Evolutionary conservation across 129 eudicot species (phyloP).

Genomic region (Helianthus tuberosus): DNA sequence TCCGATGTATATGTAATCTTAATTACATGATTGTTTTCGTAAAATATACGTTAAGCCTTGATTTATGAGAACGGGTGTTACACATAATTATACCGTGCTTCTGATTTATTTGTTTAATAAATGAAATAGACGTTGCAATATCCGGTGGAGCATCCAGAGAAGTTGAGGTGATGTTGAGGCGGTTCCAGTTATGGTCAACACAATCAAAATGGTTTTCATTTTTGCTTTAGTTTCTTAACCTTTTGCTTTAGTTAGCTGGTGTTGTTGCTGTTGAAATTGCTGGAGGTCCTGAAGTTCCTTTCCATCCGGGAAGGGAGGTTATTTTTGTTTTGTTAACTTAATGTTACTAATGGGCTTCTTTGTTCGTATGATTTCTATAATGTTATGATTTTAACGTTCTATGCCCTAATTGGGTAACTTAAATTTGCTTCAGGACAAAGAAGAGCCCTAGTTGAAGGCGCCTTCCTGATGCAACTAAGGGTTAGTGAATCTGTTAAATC

Average conservation of each 20-base stretch:
- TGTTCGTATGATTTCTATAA: no score
- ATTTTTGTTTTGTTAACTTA: constrained; percentile 14
- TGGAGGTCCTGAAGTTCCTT: constrained; percentile 90
- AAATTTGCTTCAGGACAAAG: constrained; percentile 55
- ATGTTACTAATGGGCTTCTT: not conserved
- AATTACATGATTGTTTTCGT: no score
- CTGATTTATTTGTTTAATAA: not conserved
- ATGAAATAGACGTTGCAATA: constrained; percentile 24
- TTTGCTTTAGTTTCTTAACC: not conserved
- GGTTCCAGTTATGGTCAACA: no score
- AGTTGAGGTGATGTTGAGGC: no score
- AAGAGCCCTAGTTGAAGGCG: constrained; percentile 76
- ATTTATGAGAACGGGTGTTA: no score
- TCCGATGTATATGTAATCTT: no score
- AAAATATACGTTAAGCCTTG: no score
- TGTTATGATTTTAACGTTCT: no score
- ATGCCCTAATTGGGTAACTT: not conserved
- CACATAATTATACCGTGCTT: not conserved
- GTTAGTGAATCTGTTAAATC: constrained; percentile 28
- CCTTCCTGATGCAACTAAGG: constrained; percentile 75
- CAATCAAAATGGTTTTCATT: no score
- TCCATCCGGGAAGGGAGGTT: constrained; percentile 87
- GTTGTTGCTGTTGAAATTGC: constrained; percentile 87
- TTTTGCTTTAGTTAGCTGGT: constrained; percentile 63
- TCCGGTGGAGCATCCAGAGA: constrained; percentile 8